These are phyloP conservation scores for Sporobolomyces pararoseus DNA, from an alignment of 768 basidiomycete genomes.

Conservation along the genomic window DNA sequence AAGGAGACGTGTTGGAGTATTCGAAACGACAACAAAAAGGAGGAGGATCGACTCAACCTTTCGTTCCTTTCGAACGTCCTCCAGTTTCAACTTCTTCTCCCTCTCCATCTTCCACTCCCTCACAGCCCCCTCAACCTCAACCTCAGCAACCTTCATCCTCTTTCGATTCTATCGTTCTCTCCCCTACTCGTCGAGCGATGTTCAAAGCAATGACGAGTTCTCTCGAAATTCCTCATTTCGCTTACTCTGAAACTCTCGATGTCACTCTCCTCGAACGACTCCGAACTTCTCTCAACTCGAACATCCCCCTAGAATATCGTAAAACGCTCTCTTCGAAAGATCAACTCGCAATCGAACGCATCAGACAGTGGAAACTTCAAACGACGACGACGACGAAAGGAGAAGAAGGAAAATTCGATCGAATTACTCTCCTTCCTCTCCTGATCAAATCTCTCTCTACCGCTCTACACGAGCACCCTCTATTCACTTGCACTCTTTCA, in stretches of 20 bases:
- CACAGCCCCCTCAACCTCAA: background rate
- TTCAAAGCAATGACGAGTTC: slow-evolving; percentile 79
- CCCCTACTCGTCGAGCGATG: slow-evolving; percentile 75
- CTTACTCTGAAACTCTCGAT: slow-evolving; percentile 50
- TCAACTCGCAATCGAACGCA: background rate
- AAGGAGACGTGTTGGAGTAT: slow-evolving; percentile 56
- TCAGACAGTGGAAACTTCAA: background rate
- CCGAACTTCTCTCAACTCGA: slow-evolving; percentile 21
- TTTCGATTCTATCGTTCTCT: slow-evolving; percentile 50
- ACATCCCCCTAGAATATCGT: slow-evolving; percentile 25
- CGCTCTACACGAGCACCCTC: slow-evolving; percentile 78
- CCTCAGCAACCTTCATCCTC: too few relatives aligned
- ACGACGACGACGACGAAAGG: background rate
- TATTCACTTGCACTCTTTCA: slow-evolving; percentile 68
- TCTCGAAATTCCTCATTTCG: slow-evolving; percentile 79
- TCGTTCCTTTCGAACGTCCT: background rate
- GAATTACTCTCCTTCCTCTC: slow-evolving; percentile 75
- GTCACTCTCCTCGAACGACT: slow-evolving; percentile 40
- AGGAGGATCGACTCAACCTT: background rate
- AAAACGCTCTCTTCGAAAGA: slow-evolving; percentile 18
- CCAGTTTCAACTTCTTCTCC: background rate
- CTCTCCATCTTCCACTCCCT: background rate
- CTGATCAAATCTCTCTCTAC: slow-evolving; percentile 75
- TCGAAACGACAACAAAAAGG: background rate
- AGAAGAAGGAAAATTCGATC: slow-evolving; percentile 48